Evolutionary conservation across 495 filamentous ascomycete genomes (phyloP).

Genomic region (Neurospora sp.): DNA sequence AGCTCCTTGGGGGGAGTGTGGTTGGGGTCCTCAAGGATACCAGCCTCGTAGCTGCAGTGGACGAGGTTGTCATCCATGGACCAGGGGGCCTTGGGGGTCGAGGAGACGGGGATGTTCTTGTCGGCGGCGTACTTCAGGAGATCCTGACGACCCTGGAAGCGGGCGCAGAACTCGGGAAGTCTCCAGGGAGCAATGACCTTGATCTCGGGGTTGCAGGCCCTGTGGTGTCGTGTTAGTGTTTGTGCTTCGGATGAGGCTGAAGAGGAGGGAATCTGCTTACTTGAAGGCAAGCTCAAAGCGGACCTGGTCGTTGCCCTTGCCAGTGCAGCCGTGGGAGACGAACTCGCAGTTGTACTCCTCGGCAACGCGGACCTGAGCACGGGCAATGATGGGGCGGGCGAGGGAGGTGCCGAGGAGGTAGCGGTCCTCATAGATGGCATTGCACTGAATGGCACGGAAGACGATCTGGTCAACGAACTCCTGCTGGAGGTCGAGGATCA

Average conservation of each 20-base stretch:
- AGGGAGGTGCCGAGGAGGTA: slow-evolving; percentile 73
- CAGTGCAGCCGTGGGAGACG: slow-evolving; percentile 74
- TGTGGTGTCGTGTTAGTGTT: background rate
- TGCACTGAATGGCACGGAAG: slow-evolving; percentile 81
- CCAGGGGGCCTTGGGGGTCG: slow-evolving; percentile 76
- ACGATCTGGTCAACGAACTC: slow-evolving; percentile 83
- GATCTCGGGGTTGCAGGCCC: slow-evolving; percentile 60
- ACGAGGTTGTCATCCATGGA: slow-evolving; percentile 84
- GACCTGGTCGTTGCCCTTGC: slow-evolving; percentile 63
- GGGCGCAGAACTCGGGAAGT: slow-evolving; percentile 70
- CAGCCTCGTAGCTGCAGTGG: slow-evolving; percentile 86
- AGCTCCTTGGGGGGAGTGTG: slow-evolving; percentile 62
- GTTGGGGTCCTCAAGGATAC: slow-evolving; percentile 62
- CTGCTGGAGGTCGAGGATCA: slow-evolving; percentile 56
- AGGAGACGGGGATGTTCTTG: slow-evolving; percentile 74
- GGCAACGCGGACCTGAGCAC: slow-evolving; percentile 61
- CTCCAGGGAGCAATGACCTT: slow-evolving; percentile 90
- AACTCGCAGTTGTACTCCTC: slow-evolving; percentile 54
- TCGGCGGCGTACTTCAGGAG: slow-evolving; percentile 77
- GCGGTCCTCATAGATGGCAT: slow-evolving; percentile 76
- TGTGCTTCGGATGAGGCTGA: slow-evolving; percentile 5
- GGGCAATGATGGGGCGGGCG: slow-evolving; percentile 82
- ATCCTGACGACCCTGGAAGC: slow-evolving; percentile 75
- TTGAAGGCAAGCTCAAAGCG: slow-evolving; percentile 47
- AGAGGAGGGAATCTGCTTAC: slow-evolving; percentile 1